These are phyloP conservation scores for Sporothrix dimorphospora DNA, from an alignment of 2,329 filamentous ascomycete species.

Conservation along the genomic window DNA sequence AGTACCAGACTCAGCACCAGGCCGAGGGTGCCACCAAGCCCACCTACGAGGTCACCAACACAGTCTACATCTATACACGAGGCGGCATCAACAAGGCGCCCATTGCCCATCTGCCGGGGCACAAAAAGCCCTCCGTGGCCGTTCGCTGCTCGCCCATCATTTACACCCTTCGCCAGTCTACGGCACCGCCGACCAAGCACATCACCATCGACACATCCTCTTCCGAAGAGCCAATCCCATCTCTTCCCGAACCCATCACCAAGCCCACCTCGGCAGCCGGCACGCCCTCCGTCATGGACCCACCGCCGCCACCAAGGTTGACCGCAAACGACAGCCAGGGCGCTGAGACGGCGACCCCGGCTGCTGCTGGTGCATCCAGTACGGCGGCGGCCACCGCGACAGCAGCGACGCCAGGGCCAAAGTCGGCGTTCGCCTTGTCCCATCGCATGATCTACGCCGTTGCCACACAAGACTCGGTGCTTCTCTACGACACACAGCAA, in stretches of 20 bases:
- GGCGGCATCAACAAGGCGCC: conserved; percentile 96
- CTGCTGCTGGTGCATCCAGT: background rate
- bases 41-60: conserved; percentile 88
- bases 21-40: conserved; percentile 64
- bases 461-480: conserved; percentile 91
- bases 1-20: conserved; percentile 82
- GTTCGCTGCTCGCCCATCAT: conserved; percentile 91
- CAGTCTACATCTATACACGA: conserved; percentile 96
- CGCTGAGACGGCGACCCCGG: background rate
- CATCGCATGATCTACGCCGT: conserved; percentile 97
- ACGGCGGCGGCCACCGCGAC: conserved; percentile 52
- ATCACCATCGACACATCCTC: conserved; percentile 96
- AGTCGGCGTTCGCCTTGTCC: conserved; percentile 77
- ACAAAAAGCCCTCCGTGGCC: conserved; percentile 97
- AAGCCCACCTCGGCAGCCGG: conserved; percentile 61
- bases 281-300: conserved; percentile 31
- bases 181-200: conserved; percentile 74
- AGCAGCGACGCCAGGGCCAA: conserved; percentile 60
- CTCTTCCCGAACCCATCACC: conserved; percentile 80
- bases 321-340: conserved; percentile 41
- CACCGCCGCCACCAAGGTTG: conserved; percentile 44
- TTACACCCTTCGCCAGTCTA: conserved; percentile 75
- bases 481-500: conserved; percentile 97
- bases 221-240: conserved; percentile 78
- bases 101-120: conserved; percentile 89